A percentile compares a stretch with the other conserved stretches of the same genome.
Conservation (phyloP, 2,329 filamentous ascomycete species). For the Xylariaceae sp. region DNA sequence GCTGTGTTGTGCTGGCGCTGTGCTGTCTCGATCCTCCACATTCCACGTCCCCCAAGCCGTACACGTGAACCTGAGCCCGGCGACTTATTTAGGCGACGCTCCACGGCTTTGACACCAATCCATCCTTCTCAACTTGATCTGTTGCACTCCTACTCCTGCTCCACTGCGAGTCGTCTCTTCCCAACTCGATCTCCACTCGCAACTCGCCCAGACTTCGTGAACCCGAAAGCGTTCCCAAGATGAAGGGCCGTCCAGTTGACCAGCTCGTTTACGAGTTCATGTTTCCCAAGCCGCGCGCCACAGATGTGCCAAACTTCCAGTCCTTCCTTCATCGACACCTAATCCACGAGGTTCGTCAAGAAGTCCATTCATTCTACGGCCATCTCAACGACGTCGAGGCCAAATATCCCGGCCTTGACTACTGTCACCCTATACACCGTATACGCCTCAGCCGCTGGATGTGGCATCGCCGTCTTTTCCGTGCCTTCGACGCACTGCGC, state of each 20-base stretch:
- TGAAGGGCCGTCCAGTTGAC: conserved; percentile 68
- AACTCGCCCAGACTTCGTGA: background rate
- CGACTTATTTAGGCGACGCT: background rate
- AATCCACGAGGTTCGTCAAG: conserved; percentile 71
- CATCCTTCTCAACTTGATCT: background rate
- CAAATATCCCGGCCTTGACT: conserved; percentile 77
- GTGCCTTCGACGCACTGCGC: conserved; percentile 64
- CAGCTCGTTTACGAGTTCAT: conserved; percentile 69
- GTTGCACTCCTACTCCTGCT: background rate
- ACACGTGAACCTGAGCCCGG: background rate
- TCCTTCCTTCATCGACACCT: conserved; percentile 64
- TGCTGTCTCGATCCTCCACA: background rate
- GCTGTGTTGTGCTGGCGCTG: background rate
- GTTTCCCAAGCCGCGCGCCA: conserved; percentile 62
- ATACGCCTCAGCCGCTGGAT: conserved; percentile 71
- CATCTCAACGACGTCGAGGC: conserved; percentile 74
- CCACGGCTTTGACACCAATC: background rate
- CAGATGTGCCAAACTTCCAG: conserved; percentile 67
- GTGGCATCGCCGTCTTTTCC: conserved; percentile 71
- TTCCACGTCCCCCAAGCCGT: background rate
- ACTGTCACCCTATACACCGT: conserved; percentile 66
- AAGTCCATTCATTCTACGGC: conserved; percentile 73
- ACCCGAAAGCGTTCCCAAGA: conserved; percentile 35
- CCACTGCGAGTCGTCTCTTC: background rate
- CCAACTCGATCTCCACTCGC: background rate